phyloP scores from a whole-genome alignment of 2,329 filamentous ascomycete genomes.

The Exophiala calicioides region DNA sequence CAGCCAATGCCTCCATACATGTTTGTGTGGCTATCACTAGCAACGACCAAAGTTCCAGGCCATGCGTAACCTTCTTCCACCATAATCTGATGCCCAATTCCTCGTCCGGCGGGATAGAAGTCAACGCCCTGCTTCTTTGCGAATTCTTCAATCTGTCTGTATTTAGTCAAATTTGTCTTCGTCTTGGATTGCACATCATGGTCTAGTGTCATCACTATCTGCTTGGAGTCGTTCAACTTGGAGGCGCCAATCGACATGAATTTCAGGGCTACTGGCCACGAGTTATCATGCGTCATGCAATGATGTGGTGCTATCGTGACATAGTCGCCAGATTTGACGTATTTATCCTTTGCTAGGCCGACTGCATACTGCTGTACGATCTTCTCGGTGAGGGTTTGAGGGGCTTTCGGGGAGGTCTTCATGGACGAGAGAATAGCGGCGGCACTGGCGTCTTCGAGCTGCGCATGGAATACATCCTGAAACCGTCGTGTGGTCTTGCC shows the following conservation, averaged over 20 bases:
- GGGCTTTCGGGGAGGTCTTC: conserved; percentile 52
- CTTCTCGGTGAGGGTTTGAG: conserved; percentile 1
- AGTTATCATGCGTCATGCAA: conserved; percentile 88
- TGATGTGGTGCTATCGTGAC: conserved; percentile 70
- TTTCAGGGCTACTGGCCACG: conserved; percentile 72
- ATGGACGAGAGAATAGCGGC: conserved; percentile 75
- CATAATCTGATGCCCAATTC: conserved; percentile 92
- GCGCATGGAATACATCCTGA: conserved; percentile 63
- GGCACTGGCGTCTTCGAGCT: conserved; percentile 60
- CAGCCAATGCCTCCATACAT: conserved; percentile 77
- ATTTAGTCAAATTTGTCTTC: conserved; percentile 79
- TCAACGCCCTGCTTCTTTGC: conserved; percentile 73
- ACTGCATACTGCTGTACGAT: conserved; percentile 49
- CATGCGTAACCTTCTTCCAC: conserved; percentile 81
- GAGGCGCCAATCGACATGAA: conserved; percentile 82
- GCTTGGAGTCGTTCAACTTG: conserved; percentile 67
- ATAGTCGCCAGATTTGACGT: conserved; percentile 79
- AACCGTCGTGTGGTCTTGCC: conserved; percentile 7
- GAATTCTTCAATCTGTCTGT: conserved; percentile 77
- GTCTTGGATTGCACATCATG: conserved; percentile 86
- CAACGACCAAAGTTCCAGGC: conserved; percentile 82
- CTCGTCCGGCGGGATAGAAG: conserved; percentile 74
- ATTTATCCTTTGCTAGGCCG: conserved; percentile 73
- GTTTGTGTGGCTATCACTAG: conserved; percentile 69
- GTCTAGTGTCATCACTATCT: conserved; percentile 81